Conservation (phyloP, 768 basidiomycete species). For the Rhodotorula graminis region DNA sequence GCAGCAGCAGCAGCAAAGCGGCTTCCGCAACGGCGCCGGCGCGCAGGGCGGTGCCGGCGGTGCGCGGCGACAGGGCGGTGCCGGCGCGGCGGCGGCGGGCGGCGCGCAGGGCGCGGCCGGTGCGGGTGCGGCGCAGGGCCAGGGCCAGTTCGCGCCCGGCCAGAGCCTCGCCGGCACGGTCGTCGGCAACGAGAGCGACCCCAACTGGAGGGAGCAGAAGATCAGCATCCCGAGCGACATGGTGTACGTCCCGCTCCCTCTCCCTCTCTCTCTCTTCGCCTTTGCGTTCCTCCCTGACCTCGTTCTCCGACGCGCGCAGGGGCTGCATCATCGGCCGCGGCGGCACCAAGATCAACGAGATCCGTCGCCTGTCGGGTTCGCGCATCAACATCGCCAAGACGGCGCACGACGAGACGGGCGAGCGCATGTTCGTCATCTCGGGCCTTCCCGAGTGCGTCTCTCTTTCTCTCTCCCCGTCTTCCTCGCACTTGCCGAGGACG, state of each 20-base stretch:
- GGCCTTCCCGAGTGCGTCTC: slow-evolving; percentile 61
- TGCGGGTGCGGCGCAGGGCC: not conserved
- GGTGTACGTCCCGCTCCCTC: slow-evolving; percentile 58
- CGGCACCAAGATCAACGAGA: slow-evolving; percentile 98
- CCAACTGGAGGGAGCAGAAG: slow-evolving; percentile 94
- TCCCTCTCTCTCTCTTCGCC: slow-evolving; percentile 48
- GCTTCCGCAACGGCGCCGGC: slow-evolving; percentile 1
- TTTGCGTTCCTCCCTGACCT: not conserved
- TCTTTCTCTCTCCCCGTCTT: not conserved
- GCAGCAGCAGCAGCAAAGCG: not conserved
- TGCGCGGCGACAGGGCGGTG: not conserved
- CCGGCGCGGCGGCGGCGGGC: not conserved
- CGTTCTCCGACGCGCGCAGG: not conserved
- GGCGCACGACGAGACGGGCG: slow-evolving; percentile 98
- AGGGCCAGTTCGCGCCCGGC: slow-evolving; percentile 1
- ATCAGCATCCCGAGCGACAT: slow-evolving; percentile 99
- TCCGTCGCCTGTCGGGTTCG: slow-evolving; percentile 92
- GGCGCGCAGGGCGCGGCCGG: not conserved
- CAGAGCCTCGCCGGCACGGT: slow-evolving; percentile 24
- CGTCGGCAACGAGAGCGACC: slow-evolving; percentile 43
- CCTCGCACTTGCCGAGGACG: not conserved
- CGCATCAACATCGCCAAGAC: slow-evolving; percentile 98
- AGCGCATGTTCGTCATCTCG: slow-evolving; percentile 96
- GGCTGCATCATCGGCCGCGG: slow-evolving; percentile 88
- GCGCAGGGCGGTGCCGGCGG: not conserved